Percentiles rank a stretch among this genome's conserved stretches.
phyloP scores from a whole-genome alignment of 192 early-diverging fungal genomes.

The Coemansia sp. region DNA sequence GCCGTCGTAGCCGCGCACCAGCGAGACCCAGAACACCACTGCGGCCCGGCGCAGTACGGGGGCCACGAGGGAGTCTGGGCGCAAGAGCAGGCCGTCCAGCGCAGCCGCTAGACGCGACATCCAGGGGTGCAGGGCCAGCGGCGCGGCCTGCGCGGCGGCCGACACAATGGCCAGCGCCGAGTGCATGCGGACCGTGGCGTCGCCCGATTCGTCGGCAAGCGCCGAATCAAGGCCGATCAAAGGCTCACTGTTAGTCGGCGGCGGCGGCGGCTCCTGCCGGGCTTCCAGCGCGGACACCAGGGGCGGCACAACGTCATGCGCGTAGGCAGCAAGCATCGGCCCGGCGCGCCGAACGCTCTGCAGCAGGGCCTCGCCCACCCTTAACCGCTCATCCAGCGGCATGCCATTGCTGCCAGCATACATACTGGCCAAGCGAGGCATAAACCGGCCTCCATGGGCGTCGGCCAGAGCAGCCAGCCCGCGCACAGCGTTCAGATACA shows the following conservation, averaged over 20 bases:
- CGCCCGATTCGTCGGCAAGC: background rate
- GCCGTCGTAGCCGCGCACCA: conserved; percentile 66
- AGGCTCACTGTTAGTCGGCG: no score
- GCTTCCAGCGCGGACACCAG: conserved; percentile 35
- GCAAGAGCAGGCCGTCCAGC: conserved; percentile 62
- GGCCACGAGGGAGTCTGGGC: conserved; percentile 25
- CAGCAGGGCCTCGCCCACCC: conserved; percentile 82
- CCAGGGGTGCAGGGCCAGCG: conserved; percentile 64
- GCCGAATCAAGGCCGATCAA: no score
- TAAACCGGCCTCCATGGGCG: conserved; percentile 64
- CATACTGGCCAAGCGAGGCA: conserved; percentile 62
- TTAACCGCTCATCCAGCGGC: conserved; percentile 65
- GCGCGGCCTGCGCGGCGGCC: conserved; percentile 65
- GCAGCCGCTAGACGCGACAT: conserved; percentile 65
- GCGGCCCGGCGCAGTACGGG: conserved; percentile 67
- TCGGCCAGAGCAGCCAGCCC: conserved; percentile 81
- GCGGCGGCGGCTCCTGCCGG: background rate
- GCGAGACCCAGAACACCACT: conserved; percentile 59
- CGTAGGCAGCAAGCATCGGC: conserved; percentile 71
- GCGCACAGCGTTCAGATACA: conserved; percentile 90
- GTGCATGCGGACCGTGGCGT: conserved; percentile 35
- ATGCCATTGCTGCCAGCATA: conserved; percentile 53
- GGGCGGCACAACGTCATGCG: conserved; percentile 19
- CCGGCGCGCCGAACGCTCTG: conserved; percentile 83
- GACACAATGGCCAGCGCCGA: conserved; percentile 67